A percentile compares a stretch with the other conserved stretches of the same genome.
These are phyloP conservation scores for Vitis riparia DNA, from an alignment of 164 flowering plant species.

Conservation along the genomic window DNA sequence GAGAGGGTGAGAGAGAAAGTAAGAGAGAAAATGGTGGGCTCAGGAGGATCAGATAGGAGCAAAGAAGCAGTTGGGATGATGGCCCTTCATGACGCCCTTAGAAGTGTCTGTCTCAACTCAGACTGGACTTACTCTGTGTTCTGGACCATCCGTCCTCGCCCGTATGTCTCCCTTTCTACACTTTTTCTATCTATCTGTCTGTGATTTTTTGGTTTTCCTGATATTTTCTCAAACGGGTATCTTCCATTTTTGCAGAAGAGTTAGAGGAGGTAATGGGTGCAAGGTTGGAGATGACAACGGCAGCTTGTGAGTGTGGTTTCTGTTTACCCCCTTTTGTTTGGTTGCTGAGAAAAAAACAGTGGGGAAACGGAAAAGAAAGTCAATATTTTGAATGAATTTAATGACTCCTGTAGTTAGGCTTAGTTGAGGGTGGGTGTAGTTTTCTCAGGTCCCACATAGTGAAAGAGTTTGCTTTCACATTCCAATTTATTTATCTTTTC, in stretches of 20 bases:
- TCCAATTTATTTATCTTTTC: not conserved
- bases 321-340: conserved; percentile 2
- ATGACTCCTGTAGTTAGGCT: no score
- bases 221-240: conserved; percentile 27
- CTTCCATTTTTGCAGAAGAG: conserved; percentile 57
- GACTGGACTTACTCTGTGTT: conserved; percentile 98
- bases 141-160: conserved; percentile 96
- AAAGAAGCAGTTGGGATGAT: conserved; percentile 99
- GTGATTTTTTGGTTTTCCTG: conserved; percentile 8
- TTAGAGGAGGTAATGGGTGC: conserved; percentile 95
- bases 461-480: no score
- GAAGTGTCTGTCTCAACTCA: conserved; percentile 84
- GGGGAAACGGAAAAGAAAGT: not conserved
- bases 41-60: conserved; percentile 84
- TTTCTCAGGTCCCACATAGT: no score
- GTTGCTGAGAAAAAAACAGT: conserved; percentile 6
- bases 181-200: conserved; percentile 1
- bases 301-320: conserved; percentile 62
- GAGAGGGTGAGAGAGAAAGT: conserved; percentile 21
- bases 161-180: conserved; percentile 38
- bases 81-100: conserved; percentile 99
- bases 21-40: conserved; percentile 77
- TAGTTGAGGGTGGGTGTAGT: no score
- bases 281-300: conserved; percentile 88
- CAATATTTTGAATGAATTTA: not conserved